A percentile compares a stretch with the other conserved stretches of the same genome.
Conservation (phyloP, 441 rosid species). For the Francoa sonchifolia region DNA sequence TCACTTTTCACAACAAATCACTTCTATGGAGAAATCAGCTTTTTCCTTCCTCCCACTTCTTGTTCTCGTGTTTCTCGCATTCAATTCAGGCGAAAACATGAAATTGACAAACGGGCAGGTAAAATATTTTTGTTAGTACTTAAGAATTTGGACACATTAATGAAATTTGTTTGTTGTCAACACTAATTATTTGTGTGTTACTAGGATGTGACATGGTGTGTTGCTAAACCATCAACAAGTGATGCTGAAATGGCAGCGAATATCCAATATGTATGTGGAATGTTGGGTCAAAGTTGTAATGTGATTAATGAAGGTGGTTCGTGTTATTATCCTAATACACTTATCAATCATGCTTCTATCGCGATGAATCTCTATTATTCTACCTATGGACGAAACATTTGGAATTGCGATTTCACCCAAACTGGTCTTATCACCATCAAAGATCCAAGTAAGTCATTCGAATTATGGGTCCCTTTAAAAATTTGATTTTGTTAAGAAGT, state of each 20-base stretch:
- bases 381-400: constrained; percentile 44
- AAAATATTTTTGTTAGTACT: too few relatives aligned
- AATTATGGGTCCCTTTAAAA: neutral
- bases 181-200: too few relatives aligned
- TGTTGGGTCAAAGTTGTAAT: constrained; percentile 48
- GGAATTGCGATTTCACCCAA: constrained; percentile 62
- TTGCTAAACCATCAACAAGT: constrained; percentile 68
- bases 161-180: too few relatives aligned
- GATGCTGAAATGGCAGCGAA: constrained; percentile 37
- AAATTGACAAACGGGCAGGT: too few relatives aligned
- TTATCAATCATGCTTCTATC: constrained; percentile 55
- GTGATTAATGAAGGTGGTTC: constrained; percentile 39
- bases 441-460: constrained; percentile 44
- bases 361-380: constrained; percentile 79
- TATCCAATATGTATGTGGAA: constrained; percentile 51
- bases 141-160: too few relatives aligned
- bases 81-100: too few relatives aligned
- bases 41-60: too few relatives aligned
- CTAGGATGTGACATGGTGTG: constrained; percentile 87
- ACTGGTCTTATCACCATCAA: constrained; percentile 55
- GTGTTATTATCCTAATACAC: constrained; percentile 41
- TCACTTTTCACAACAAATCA: too few relatives aligned
- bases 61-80: too few relatives aligned
- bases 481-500: too few relatives aligned
- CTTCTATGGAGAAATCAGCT: too few relatives aligned